Evolutionary conservation across 176 grass and related monocot species (phyloP).

Genomic region (Elymus sibiricus): DNA sequence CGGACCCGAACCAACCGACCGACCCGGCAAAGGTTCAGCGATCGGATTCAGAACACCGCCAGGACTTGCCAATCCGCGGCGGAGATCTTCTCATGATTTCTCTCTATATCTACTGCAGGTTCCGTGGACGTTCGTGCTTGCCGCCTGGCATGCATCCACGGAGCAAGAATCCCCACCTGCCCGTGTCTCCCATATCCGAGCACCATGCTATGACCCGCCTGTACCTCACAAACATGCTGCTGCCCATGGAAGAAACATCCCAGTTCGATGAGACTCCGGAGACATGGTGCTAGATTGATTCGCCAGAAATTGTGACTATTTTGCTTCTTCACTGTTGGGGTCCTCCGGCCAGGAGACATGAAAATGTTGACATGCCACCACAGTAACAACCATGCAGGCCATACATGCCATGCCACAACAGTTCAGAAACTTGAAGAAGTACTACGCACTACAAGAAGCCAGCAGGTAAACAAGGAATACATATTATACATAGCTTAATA

Average conservation of each 20-base stretch:
- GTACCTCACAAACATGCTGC: background rate
- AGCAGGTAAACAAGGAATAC: background rate
- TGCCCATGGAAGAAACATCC: background rate
- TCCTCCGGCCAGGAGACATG: too few relatives aligned
- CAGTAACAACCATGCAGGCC: too few relatives aligned
- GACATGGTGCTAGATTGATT: background rate
- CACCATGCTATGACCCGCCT: background rate
- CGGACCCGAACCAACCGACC: background rate
- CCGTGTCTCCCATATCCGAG: background rate
- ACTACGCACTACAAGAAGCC: background rate
- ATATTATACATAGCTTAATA: background rate
- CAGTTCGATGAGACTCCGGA: background rate
- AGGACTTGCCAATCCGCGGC: background rate
- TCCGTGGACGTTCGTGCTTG: background rate
- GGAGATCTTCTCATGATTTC: background rate
- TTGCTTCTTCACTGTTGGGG: too few relatives aligned
- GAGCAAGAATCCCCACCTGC: background rate
- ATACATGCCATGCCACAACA: background rate
- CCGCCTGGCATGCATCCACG: background rate
- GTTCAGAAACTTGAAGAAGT: background rate
- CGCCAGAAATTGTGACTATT: too few relatives aligned
- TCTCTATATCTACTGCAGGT: background rate
- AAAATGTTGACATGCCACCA: too few relatives aligned
- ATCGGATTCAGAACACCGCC: background rate
- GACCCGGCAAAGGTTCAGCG: background rate